These are phyloP conservation scores for Penicillium canariense DNA, from an alignment of 495 filamentous ascomycete genomes.

Conservation along the genomic window DNA sequence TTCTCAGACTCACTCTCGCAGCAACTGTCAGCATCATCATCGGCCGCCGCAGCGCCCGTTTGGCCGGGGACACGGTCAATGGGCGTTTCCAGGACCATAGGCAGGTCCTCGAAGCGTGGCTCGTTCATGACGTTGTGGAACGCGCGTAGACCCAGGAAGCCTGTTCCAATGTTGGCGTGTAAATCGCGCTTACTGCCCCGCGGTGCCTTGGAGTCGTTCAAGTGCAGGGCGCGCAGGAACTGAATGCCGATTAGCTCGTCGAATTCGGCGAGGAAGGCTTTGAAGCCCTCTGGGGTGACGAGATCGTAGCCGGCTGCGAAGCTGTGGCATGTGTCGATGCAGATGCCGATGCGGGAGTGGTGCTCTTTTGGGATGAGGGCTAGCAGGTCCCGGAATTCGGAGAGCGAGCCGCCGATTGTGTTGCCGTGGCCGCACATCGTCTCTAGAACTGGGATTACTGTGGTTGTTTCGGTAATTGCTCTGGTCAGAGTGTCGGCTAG, in stretches of 20 bases:
- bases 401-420: constrained; percentile 80
- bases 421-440: constrained; percentile 92
- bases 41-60: not conserved
- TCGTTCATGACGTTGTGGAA: constrained; percentile 93
- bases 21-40: constrained; percentile 15
- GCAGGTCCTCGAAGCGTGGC: constrained; percentile 68
- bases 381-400: constrained; percentile 84
- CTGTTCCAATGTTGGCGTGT: constrained; percentile 92
- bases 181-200: constrained; percentile 74
- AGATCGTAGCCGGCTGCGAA: constrained; percentile 94
- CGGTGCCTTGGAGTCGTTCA: constrained; percentile 93
- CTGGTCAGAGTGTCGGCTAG: constrained; percentile 77
- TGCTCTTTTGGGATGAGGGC: constrained; percentile 60
- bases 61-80: constrained; percentile 59
- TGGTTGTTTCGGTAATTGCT: constrained; percentile 70
- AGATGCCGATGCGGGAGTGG: constrained; percentile 88
- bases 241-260: constrained; percentile 73
- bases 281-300: constrained; percentile 69
- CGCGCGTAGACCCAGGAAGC: constrained; percentile 83
- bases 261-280: constrained; percentile 68
- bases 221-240: constrained; percentile 80
- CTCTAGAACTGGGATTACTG: constrained; percentile 81
- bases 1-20: constrained; percentile 23
- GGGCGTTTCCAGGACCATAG: constrained; percentile 93
- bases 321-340: constrained; percentile 93